Percentiles rank a stretch among this genome's conserved stretches.
Evolutionary conservation across 495 filamentous ascomycete genomes (phyloP).

Genomic region (Tuber brumale): DNA sequence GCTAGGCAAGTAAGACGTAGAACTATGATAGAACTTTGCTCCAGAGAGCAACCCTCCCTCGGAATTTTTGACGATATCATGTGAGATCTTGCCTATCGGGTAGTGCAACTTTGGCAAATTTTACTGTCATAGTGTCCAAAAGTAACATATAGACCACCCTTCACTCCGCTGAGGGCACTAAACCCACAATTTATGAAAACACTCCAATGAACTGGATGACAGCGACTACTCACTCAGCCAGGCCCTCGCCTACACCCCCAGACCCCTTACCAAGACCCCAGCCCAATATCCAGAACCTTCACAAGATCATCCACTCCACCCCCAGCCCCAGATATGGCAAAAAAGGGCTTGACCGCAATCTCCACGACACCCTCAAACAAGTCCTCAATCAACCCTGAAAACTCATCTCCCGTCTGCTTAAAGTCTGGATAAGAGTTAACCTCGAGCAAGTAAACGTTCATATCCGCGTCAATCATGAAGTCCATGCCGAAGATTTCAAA

Average conservation of each 20-base stretch:
- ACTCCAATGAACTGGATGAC: background rate
- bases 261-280: constrained; percentile 49
- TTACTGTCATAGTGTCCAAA: too few species aligned
- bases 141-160: background rate
- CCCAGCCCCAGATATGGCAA: constrained; percentile 42
- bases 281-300: constrained; percentile 56
- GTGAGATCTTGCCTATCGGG: too few species aligned
- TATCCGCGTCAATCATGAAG: constrained; percentile 67
- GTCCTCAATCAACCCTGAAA: constrained; percentile 62
- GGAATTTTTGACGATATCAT: too few species aligned
- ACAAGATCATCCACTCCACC: constrained; percentile 44
- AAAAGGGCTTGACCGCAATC: constrained; percentile 59
- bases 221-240: background rate
- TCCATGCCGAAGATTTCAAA: constrained; percentile 93
- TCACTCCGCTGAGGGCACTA: background rate
- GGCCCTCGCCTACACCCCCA: background rate
- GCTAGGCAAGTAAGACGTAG: too few species aligned
- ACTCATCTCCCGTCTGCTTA: constrained; percentile 71
- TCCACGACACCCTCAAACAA: constrained; percentile 69
- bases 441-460: constrained; percentile 69
- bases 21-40: too few species aligned
- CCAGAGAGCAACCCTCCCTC: too few species aligned
- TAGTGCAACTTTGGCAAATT: too few species aligned
- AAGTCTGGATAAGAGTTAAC: constrained; percentile 98
- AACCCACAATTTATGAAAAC: background rate